Base-by-base conservation (phyloP, 1,284 basidiomycete genomes). In the Cryptococcus maquisensis region DNA sequence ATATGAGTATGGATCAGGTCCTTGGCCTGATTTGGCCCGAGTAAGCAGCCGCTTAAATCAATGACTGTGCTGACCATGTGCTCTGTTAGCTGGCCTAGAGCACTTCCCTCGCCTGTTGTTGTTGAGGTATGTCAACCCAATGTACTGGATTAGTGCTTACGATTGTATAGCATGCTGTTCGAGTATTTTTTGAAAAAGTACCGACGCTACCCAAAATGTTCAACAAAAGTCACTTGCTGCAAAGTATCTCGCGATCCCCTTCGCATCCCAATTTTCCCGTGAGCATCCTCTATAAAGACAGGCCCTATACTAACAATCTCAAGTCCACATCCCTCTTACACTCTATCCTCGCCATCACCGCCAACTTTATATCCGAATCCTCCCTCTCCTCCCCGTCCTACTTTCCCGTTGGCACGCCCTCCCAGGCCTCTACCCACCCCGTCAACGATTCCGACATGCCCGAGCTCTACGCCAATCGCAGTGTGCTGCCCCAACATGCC, bases 121-220 rank as follows among this genome's bases (percentile, higher is more conserved):
- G 66, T 73, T 15, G 62, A 69, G 40, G 66, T 68, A 46, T 20
- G 66, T 13, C 3, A 56, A 23, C 9, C n/a, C 16, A 13, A 18
- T 24, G 39, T 23, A 4, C 10, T 20, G 43, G 35, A 40, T 26
- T 15, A 28, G 5, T 23, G n/a, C 46, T 35, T n/a, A 39, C 15
- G 44, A 37, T 45, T 18, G 18, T 13, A 32, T 23, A 69, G 63
- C 70, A 71, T 55, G 52, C 65, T 32, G 58, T 67, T 7, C 47
- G 54, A 10, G 60, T 69, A 4, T 74, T 74, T 59, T 74, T 72
- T 46, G 67, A 70, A 18, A 68, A 69, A 23, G 63, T 74, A 0
- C 65, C 67, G 1, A 58, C 64, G 0, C 37, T 68, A 1, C 66
- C 71, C 7, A 65, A 64, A 44, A 71, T 73, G 71, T 35, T 74